Percentiles rank a stretch among this genome's conserved stretches.
Evolutionary conservation across 768 basidiomycete species (phyloP).

Genomic region (Clitopilus passeckerianus): DNA sequence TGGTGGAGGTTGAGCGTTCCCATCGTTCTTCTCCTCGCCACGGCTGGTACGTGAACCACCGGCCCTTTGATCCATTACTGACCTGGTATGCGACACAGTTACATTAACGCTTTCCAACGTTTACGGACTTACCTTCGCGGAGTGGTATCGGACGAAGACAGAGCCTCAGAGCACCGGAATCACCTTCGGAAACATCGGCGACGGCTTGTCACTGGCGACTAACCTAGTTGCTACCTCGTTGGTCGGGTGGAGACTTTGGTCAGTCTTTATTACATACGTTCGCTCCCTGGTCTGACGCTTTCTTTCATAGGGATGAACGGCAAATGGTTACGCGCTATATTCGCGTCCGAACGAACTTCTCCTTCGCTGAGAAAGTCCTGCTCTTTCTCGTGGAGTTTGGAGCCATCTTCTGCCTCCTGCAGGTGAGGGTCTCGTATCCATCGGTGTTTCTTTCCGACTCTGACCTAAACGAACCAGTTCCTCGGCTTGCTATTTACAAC

Average conservation of each 20-base stretch:
- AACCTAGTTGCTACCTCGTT: not conserved
- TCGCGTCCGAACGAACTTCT: not conserved
- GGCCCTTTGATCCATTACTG: not conserved
- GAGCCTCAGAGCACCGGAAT: not conserved
- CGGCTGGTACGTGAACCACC: not conserved
- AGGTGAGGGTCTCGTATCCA: not conserved
- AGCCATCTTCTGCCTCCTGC: not conserved
- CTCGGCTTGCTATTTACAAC: not conserved
- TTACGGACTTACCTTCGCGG: not conserved
- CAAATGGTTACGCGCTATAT: not conserved
- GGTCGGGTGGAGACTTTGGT: not conserved
- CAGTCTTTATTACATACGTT: not conserved
- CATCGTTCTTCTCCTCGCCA: not conserved
- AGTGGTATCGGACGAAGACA: not conserved
- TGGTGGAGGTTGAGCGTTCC: not conserved
- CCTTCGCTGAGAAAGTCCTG: not conserved
- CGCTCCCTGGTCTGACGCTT: not conserved
- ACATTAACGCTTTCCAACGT: not conserved
- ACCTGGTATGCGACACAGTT: not conserved
- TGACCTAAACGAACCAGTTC: not conserved
- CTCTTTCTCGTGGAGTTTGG: not conserved
- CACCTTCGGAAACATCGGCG: not conserved
- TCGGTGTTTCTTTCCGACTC: too few species aligned
- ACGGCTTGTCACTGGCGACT: not conserved
- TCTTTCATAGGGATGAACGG: not conserved